Conservation (phyloP, 257 asterid species). For the Scutellaria galericulata region DNA sequence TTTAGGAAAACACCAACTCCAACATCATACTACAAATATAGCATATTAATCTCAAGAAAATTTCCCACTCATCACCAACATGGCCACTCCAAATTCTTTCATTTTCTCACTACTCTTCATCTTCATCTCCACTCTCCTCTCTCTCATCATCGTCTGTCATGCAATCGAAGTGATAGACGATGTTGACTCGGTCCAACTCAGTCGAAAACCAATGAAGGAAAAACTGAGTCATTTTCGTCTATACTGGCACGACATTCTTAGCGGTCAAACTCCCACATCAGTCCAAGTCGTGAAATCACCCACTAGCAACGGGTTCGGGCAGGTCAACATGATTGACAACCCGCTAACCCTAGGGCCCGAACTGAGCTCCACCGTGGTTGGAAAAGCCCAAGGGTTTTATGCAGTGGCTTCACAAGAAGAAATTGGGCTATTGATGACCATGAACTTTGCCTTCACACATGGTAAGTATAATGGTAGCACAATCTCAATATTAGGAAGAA, state of each 20-base stretch:
- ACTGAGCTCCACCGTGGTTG: slow-evolving; percentile 47
- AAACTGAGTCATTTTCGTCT: slow-evolving; percentile 47
- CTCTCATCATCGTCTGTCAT: slow-evolving; percentile 26
- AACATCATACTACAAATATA: not conserved
- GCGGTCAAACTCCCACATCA: slow-evolving; percentile 46
- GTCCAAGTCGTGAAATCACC: slow-evolving; percentile 35
- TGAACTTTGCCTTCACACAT: slow-evolving; percentile 49
- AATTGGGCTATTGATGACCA: slow-evolving; percentile 46
- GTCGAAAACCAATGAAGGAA: slow-evolving; percentile 31
- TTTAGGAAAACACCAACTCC: slow-evolving; percentile 19
- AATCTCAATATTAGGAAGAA: slow-evolving; percentile 60
- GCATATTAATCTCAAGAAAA: not conserved
- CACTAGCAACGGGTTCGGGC: slow-evolving; percentile 37
- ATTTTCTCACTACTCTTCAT: slow-evolving; percentile 30
- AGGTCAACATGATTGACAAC: slow-evolving; percentile 57
- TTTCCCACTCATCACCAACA: not conserved
- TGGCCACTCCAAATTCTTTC: slow-evolving; percentile 40
- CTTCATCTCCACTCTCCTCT: not conserved
- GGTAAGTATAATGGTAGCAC: slow-evolving; percentile 72
- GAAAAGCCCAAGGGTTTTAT: slow-evolving; percentile 66
- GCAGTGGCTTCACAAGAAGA: slow-evolving; percentile 51
- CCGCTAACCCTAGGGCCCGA: slow-evolving; percentile 55
- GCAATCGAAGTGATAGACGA: slow-evolving; percentile 32
- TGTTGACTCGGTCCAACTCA: slow-evolving; percentile 31
- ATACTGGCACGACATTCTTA: slow-evolving; percentile 54